Percentiles rank a stretch among this genome's conserved stretches.
Evolutionary conservation across 1,139 yeast species (phyloP).

Genomic region (Saccharomyces hybrid): DNA sequence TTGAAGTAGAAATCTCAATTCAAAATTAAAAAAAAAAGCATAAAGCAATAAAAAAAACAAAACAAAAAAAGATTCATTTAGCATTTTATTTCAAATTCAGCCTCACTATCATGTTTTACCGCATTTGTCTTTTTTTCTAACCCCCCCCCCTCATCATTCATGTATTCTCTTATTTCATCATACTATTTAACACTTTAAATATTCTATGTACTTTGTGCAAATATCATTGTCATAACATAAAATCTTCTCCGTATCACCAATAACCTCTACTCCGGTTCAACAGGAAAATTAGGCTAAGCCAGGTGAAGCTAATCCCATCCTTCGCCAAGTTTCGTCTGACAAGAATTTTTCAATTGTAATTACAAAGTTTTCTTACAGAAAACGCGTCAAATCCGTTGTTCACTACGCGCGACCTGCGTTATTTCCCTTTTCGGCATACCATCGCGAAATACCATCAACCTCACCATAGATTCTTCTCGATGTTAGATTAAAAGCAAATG

Average conservation of each 20-base stretch:
- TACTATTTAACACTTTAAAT: not conserved
- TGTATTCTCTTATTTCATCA: not conserved
- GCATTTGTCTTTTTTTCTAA: not conserved
- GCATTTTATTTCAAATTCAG: not conserved
- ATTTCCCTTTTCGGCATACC: not conserved
- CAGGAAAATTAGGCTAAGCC: not conserved
- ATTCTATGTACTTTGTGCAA: not conserved
- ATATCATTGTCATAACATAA: not conserved
- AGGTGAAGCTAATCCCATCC: not conserved
- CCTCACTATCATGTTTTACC: not conserved
- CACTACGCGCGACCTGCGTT: not conserved
- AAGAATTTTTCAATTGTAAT: not conserved
- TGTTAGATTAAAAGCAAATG: not conserved
- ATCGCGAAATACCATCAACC: not conserved
- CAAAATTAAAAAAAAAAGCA: not conserved
- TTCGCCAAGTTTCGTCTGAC: not conserved
- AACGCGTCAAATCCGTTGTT: not conserved
- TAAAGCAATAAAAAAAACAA: not conserved
- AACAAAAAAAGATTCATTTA: not conserved
- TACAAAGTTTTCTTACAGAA: not conserved
- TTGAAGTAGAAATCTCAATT: constrained; percentile 4
- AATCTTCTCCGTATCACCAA: not conserved
- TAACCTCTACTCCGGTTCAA: not conserved
- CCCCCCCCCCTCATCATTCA: not conserved
- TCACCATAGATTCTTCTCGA: not conserved